phyloP scores from a whole-genome alignment of 208 protist species.

The Strigomonas culicis region DNA sequence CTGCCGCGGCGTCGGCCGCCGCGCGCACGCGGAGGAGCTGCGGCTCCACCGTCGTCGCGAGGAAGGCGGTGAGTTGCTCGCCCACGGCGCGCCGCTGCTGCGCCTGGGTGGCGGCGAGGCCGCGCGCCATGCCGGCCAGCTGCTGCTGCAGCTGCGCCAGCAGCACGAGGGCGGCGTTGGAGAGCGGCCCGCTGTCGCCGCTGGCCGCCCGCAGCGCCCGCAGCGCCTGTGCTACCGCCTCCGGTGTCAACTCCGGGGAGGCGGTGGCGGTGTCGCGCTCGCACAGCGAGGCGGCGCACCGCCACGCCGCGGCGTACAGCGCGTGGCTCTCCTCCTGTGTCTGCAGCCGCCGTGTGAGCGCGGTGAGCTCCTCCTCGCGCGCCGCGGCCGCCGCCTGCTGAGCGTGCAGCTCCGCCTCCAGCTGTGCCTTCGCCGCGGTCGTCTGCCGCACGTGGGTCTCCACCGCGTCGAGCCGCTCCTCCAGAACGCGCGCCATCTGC shows the following conservation, averaged over 20 bases:
- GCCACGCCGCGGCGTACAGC: no score
- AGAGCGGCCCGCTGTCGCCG: neutral
- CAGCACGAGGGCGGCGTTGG: neutral
- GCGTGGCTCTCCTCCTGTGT: no score
- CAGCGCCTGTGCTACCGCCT: no score
- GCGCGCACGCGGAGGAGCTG: neutral
- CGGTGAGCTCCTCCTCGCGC: neutral
- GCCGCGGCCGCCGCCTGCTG: constrained; percentile 9
- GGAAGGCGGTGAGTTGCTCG: neutral
- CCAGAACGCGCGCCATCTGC: no score
- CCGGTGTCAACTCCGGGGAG: no score
- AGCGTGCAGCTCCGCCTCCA: constrained; percentile 12
- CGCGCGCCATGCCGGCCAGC: neutral
- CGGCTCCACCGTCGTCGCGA: neutral
- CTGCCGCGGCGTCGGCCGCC: neutral
- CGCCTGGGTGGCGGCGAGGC: neutral
- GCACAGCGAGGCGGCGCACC: no score
- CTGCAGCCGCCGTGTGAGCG: neutral
- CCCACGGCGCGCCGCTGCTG: neutral
- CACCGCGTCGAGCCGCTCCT: no score
- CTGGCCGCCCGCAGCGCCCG: no score
- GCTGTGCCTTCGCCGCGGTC: neutral
- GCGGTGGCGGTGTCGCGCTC: no score
- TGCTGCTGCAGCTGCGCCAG: neutral
- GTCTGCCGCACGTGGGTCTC: no score